Percentiles rank a stretch among this genome's conserved stretches.
Evolutionary conservation across 352 stramenopile species (phyloP).

Genomic region (Pythium vanterpoolii): DNA sequence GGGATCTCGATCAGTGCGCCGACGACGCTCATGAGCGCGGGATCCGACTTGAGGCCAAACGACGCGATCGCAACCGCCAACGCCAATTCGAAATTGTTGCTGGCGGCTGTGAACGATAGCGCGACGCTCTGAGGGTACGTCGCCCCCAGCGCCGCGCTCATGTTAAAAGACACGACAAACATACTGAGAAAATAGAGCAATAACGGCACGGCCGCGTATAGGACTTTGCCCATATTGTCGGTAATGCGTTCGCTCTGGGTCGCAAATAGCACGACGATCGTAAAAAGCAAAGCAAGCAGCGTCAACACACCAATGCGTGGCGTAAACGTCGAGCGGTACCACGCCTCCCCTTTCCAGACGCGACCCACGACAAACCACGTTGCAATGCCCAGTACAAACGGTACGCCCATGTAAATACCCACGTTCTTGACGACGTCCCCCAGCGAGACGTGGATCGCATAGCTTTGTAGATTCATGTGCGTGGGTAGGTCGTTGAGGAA

Average conservation of each 20-base stretch:
- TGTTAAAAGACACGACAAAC: constrained; percentile 43
- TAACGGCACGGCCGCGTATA: constrained; percentile 57
- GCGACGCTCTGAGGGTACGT: constrained; percentile 44
- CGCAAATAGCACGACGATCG: constrained; percentile 69
- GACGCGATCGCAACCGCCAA: constrained; percentile 63
- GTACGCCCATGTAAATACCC: constrained; percentile 67
- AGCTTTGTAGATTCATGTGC: constrained; percentile 36
- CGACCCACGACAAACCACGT: constrained; percentile 37
- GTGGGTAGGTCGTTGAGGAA: constrained; percentile 45
- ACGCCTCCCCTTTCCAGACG: constrained; percentile 38
- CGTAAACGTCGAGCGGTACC: constrained; percentile 52
- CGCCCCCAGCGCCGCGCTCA: constrained; percentile 34
- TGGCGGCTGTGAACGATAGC: constrained; percentile 76
- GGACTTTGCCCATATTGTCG: constrained; percentile 44
- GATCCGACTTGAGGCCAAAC: constrained; percentile 72
- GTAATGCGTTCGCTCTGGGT: constrained; percentile 65
- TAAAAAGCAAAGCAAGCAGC: constrained; percentile 62
- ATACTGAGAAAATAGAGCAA: constrained; percentile 63
- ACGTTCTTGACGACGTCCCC: constrained; percentile 51
- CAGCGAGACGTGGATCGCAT: constrained; percentile 39
- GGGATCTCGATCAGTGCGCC: constrained; percentile 75
- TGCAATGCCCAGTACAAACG: constrained; percentile 45
- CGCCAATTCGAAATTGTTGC: constrained; percentile 85
- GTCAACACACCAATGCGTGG: constrained; percentile 40
- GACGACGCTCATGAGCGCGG: constrained; percentile 65